phyloP scores from a whole-genome alignment of 1,284 basidiomycete species.

The Termitomyces sp. region DNA sequence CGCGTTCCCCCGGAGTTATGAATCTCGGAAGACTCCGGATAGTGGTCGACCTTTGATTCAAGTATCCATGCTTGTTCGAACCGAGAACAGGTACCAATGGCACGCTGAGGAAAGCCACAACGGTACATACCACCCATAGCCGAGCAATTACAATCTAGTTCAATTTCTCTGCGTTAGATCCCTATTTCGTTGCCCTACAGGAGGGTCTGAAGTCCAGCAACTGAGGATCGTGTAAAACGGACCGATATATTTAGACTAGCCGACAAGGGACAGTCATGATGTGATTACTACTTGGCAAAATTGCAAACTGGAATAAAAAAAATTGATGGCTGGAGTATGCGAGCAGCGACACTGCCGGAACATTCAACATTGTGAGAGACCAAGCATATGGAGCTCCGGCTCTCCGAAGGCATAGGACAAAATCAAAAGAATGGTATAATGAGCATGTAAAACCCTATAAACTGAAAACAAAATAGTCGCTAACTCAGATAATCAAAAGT shows the following conservation, averaged over 20 bases:
- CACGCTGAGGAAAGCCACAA: background rate
- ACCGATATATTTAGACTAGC: background rate
- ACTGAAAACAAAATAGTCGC: slow-evolving; percentile 10
- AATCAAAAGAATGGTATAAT: slow-evolving; percentile 7
- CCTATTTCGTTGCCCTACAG: background rate
- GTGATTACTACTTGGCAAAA: background rate
- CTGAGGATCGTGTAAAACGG: background rate
- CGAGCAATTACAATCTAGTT: background rate
- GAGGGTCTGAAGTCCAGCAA: background rate
- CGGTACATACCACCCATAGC: background rate
- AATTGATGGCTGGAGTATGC: background rate
- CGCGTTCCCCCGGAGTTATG: slow-evolving; percentile 11
- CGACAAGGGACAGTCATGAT: slow-evolving; percentile 5
- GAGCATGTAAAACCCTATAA: slow-evolving; percentile 7
- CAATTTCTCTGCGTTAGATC: background rate
- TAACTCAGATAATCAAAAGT: slow-evolving; percentile 52
- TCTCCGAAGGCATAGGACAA: slow-evolving; percentile 10
- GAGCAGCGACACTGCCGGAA: slow-evolving; percentile 14
- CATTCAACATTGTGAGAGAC: slow-evolving; percentile 11
- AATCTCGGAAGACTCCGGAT: slow-evolving; percentile 25
- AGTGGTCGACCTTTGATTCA: background rate
- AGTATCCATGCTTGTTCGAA: background rate
- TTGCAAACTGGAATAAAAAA: slow-evolving; percentile 2
- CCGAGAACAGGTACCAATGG: slow-evolving; percentile 11
- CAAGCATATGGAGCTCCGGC: slow-evolving; percentile 14